A percentile compares a stretch with the other conserved stretches of the same genome.
These are phyloP conservation scores for Hyphodiscus sp. DNA, from an alignment of 2,329 filamentous ascomycete species.

Conservation along the genomic window DNA sequence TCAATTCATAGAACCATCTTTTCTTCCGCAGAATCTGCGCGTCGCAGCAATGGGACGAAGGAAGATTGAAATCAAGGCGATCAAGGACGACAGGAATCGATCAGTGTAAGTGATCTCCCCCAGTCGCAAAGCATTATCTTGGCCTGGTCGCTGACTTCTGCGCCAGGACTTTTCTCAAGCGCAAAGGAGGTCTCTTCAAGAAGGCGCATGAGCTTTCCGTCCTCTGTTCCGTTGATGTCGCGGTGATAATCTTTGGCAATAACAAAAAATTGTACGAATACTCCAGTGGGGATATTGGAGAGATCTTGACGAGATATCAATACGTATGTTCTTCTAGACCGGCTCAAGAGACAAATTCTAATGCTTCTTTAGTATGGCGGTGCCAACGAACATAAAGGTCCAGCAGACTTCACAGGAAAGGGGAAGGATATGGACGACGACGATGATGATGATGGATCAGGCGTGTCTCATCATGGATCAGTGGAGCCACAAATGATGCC, in stretches of 20 bases:
- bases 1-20: constrained; percentile 23
- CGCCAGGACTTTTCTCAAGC: constrained; percentile 87
- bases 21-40: constrained; percentile 26
- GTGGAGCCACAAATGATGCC: constrained; percentile 55
- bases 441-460: constrained; percentile 69
- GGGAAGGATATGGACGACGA: constrained; percentile 68
- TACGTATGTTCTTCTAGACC: constrained; percentile 59
- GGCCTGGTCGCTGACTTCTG: background rate
- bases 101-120: constrained; percentile 64
- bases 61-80: constrained; percentile 99
- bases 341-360: constrained; percentile 7
- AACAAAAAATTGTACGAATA: constrained; percentile 99
- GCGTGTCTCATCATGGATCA: constrained; percentile 41
- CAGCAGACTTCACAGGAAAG: constrained; percentile 81
- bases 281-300: constrained; percentile 87
- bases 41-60: constrained; percentile 73
- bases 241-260: constrained; percentile 96
- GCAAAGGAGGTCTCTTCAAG: constrained; percentile 98
- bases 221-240: constrained; percentile 95
- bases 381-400: constrained; percentile 94
- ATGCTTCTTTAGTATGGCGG: constrained; percentile 65
- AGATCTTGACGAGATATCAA: constrained; percentile 81
- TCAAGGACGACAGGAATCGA: constrained; percentile 96
- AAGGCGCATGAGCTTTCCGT: constrained; percentile 98
- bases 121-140: constrained; percentile 10